These are phyloP conservation scores for Podila minutissima DNA, from an alignment of 192 early-diverging fungal genomes.

Conservation along the genomic window DNA sequence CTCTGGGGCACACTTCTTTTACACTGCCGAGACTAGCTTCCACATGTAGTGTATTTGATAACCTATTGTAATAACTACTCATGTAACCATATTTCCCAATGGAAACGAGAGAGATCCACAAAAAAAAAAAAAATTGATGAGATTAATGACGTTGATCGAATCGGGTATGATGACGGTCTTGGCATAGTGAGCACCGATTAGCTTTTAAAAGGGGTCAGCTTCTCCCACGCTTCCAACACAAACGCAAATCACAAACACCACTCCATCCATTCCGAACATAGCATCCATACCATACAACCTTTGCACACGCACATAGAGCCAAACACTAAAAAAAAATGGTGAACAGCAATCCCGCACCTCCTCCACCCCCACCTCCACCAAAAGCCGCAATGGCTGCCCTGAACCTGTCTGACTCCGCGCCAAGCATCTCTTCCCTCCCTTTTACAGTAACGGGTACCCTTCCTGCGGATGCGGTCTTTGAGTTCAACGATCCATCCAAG, in stretches of 20 bases:
- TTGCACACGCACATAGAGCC: too few species aligned
- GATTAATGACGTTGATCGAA: neutral
- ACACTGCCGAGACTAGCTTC: conserved; percentile 14
- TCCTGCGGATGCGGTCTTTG: neutral
- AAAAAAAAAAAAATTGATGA: neutral
- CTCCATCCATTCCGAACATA: too few species aligned
- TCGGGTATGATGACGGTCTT: neutral
- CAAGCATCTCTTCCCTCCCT: neutral
- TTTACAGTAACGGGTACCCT: neutral
- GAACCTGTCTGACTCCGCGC: neutral
- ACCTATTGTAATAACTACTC: neutral
- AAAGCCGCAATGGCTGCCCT: neutral
- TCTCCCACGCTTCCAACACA: neutral
- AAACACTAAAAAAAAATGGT: too few species aligned
- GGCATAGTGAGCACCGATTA: neutral
- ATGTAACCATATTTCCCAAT: neutral
- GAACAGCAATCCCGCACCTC: neutral
- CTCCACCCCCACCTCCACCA: neutral
- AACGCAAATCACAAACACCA: neutral
- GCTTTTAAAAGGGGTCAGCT: neutral
- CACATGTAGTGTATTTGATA: conserved; percentile 2
- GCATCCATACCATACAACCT: too few species aligned
- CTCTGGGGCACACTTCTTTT: conserved; percentile 14
- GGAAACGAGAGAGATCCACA: too few species aligned
- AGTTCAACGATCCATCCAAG: neutral